phyloP scores from a whole-genome alignment of 169 alveolate species.

The Babesia sp. region DNA sequence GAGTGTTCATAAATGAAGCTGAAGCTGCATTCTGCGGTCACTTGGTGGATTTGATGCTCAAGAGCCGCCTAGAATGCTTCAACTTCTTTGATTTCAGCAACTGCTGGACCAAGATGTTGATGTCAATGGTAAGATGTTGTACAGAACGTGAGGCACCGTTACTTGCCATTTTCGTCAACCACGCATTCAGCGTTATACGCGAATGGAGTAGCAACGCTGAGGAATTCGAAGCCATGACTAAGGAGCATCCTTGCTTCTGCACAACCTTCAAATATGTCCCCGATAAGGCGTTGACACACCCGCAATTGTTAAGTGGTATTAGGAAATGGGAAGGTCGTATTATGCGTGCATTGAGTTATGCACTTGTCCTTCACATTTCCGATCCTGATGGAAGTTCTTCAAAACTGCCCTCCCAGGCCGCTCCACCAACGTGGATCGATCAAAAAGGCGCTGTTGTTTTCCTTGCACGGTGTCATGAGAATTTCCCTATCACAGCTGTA shows the following conservation, averaged over 20 bases:
- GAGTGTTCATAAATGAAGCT: constrained; percentile 47
- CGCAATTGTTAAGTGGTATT: constrained; percentile 47
- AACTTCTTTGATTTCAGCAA: constrained; percentile 65
- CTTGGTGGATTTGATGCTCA: constrained; percentile 42
- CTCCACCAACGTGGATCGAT: constrained; percentile 51
- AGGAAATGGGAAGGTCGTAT: constrained; percentile 60
- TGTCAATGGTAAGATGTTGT: constrained; percentile 48
- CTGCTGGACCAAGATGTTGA: constrained; percentile 57
- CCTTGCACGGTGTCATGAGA: constrained; percentile 48
- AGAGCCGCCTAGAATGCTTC: constrained; percentile 19
- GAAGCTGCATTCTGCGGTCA: constrained; percentile 52
- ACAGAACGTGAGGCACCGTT: constrained; percentile 62
- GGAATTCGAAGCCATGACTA: constrained; percentile 27
- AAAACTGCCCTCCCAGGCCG: background rate
- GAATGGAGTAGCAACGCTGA: constrained; percentile 21
- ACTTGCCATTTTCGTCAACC: constrained; percentile 51
- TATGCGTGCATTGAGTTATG: constrained; percentile 40
- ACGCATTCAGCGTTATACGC: constrained; percentile 22
- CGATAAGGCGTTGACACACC: constrained; percentile 48
- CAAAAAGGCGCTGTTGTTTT: constrained; percentile 56
- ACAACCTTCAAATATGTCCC: constrained; percentile 58
- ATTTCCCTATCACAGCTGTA: constrained; percentile 41
- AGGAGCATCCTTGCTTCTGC: constrained; percentile 56
- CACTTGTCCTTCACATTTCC: constrained; percentile 21
- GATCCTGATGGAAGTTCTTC: constrained; percentile 3